Evolutionary conservation across 2,329 filamentous ascomycete genomes (phyloP), one percentile per base, ranked within the genome.

Genomic region (Fusarium sp.): DNA sequence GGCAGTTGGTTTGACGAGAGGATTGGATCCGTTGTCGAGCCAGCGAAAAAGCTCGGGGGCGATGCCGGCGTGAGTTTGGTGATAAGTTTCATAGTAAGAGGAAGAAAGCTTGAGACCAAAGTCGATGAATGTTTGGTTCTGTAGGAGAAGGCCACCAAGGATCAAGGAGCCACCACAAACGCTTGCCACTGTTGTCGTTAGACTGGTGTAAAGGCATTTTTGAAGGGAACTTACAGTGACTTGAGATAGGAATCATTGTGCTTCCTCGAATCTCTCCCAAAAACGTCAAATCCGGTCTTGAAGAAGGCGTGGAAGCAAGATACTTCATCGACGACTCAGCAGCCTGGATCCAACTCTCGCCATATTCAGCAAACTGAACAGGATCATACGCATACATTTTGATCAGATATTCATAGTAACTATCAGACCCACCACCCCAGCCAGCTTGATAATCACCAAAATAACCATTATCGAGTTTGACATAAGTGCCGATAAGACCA

Each of bases 341-440:
- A 0, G 60, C 60, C 23, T 48, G 7, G 0, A 63, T 40, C 60
- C 60, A 63, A 7, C 42, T 49, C 2, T 63, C 34, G 0, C 58
- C 48, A 20, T 63, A 63, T 7, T 63, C 66, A 0, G 14, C 46
- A 43, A 72, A 72, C 0, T 47, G 32, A 1, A 69, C 45, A 2
- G 69, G 61, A 12, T 72, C 70, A 3, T 72, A 72, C 0, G 59
- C 63, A n/a, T 70, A 72, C 69, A 72, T 72, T 59, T 72, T 72
- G 46, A 72, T 69, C 4, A 72, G 66, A 12, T 72, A 72, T 28
- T 72, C 69, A 13, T 72, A 72, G 34, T 72, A 72, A 2, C 69
- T 72, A 23, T 72, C 69, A 0, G 69, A 72, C 2, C 69, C 69
- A 12, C 66, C 69, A 1, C 69, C 69, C 69, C 69, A 72, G 0